Percentiles rank a stretch among this genome's conserved stretches.
Evolutionary conservation across 2,329 filamentous ascomycete genomes (phyloP).

Genomic region (Xylariaceae sp.): DNA sequence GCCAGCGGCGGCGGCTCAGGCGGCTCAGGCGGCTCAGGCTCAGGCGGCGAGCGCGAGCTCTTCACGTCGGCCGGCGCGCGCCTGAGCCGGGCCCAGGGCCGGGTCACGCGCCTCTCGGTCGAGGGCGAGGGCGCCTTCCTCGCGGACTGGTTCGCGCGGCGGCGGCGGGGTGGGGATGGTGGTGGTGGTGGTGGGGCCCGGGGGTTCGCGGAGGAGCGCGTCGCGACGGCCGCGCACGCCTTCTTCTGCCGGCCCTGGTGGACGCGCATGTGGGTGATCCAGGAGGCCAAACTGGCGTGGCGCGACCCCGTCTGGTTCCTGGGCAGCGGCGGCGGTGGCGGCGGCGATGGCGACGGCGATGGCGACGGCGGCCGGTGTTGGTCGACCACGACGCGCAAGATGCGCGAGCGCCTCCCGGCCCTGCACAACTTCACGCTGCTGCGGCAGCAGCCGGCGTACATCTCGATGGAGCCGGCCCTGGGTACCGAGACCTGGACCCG

Average conservation of each 20-base stretch:
- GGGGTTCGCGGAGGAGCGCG: neutral
- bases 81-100: neutral
- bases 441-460: neutral
- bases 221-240: neutral
- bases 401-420: neutral
- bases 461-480: too few species aligned
- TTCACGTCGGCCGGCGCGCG: neutral
- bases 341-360: too few species aligned
- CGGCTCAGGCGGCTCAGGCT: too few species aligned
- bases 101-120: neutral
- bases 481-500: neutral
- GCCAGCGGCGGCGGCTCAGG: too few species aligned
- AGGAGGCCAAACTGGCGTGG: neutral
- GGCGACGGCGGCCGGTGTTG: too few species aligned
- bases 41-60: neutral
- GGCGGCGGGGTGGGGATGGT: too few species aligned
- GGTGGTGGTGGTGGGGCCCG: neutral
- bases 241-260: conserved; percentile 1
- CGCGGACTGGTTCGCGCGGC: neutral
- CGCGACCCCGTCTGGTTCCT: neutral
- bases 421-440: neutral
- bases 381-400: neutral
- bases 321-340: too few species aligned
- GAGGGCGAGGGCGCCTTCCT: neutral
- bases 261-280: conserved; percentile 1